These are phyloP conservation scores for Ophiostoma quercus DNA, from an alignment of 2,329 filamentous ascomycete species.

Conservation along the genomic window DNA sequence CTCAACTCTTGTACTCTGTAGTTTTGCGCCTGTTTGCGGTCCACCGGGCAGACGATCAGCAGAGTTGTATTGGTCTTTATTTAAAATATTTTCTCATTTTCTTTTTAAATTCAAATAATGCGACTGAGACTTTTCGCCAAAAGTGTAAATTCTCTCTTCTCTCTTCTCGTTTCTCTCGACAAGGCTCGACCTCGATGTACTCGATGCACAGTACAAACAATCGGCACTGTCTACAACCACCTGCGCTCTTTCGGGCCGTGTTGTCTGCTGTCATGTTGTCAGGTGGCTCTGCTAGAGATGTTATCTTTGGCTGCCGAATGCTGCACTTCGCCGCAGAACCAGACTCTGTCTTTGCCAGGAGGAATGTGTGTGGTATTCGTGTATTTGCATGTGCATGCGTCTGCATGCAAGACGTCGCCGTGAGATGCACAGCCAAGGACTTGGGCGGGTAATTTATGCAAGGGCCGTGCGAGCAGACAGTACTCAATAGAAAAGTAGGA, in stretches of 20 bases:
- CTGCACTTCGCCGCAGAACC: not conserved
- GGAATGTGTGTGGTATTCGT: not conserved
- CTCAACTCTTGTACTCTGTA: not conserved
- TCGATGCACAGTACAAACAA: not conserved
- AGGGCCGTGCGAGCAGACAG: conserved; percentile 1
- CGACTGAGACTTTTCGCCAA: not conserved
- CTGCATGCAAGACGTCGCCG: not conserved
- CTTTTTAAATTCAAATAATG: not conserved
- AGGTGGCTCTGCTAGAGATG: too few relatives aligned
- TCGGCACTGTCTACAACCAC: not conserved
- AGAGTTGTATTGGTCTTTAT: not conserved
- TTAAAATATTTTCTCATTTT: not conserved
- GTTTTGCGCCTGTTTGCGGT: conserved; percentile 11
- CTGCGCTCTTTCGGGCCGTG: conserved; percentile 2
- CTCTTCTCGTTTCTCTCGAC: too few relatives aligned
- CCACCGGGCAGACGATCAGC: not conserved
- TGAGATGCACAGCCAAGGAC: conserved; percentile 9
- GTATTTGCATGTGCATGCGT: conserved; percentile 5
- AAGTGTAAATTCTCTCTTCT: not conserved
- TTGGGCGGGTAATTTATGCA: conserved; percentile 14
- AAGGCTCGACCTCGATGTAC: not conserved
- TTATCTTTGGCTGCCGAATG: too few relatives aligned
- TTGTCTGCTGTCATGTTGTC: not conserved
- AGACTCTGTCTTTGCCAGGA: too few relatives aligned
- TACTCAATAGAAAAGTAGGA: not conserved